Evolutionary conservation across 129 eudicot genomes (phyloP).

Genomic region (Flaveria linearis): DNA sequence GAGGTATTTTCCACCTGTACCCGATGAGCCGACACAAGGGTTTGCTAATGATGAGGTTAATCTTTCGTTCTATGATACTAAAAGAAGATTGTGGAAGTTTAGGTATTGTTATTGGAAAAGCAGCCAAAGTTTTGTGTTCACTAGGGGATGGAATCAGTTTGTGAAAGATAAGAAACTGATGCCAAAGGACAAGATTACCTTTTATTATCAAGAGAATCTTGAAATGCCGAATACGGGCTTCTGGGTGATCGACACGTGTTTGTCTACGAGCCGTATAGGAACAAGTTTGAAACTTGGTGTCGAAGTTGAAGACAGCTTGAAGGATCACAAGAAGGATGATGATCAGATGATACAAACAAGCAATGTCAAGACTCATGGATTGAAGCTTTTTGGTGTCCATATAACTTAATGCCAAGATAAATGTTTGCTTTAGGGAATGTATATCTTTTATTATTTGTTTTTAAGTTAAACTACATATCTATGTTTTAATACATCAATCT

Average conservation of each 20-base stretch:
- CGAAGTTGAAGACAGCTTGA: slow-evolving; percentile 9
- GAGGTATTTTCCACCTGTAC: slow-evolving; percentile 45
- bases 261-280: neutral
- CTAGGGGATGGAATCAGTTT: slow-evolving; percentile 86
- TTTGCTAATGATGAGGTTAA: slow-evolving; percentile 40
- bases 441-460: neutral
- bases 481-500: neutral
- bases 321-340: slow-evolving; percentile 25
- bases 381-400: slow-evolving; percentile 68
- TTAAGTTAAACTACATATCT: neutral
- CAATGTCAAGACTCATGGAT: slow-evolving; percentile 33
- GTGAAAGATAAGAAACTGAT: slow-evolving; percentile 64
- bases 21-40: slow-evolving; percentile 17
- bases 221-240: slow-evolving; percentile 19
- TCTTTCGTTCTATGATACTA: slow-evolving; percentile 54
- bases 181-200: slow-evolving; percentile 56
- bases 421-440: neutral
- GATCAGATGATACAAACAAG: slow-evolving; percentile 21
- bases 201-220: slow-evolving; percentile 43
- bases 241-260: slow-evolving; percentile 50
- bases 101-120: slow-evolving; percentile 84
- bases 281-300: slow-evolving; percentile 28
- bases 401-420: slow-evolving; percentile 24
- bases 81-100: slow-evolving; percentile 62
- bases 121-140: slow-evolving; percentile 80